phyloP scores from a whole-genome alignment of 1,139 yeast species.

The Pneumocystis sp. region DNA sequence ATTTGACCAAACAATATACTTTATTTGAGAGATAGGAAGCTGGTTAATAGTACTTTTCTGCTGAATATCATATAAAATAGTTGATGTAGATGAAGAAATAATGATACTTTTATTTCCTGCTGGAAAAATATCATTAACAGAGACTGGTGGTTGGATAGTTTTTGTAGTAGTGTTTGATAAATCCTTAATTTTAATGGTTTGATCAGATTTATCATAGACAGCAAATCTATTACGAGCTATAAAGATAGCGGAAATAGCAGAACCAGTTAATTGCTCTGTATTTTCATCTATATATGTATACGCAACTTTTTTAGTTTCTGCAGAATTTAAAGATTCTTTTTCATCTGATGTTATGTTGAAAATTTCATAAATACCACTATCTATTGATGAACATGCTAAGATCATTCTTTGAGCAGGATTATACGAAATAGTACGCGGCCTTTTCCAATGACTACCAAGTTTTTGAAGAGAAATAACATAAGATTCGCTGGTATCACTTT shows the following conservation, averaged over 20 bases:
- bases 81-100: slow-evolving; percentile 55
- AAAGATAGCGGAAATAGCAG: slow-evolving; percentile 74
- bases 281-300: slow-evolving; percentile 38
- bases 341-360: not conserved
- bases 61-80: slow-evolving; percentile 79
- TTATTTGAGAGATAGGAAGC: slow-evolving; percentile 60
- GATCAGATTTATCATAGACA: slow-evolving; percentile 50
- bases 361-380: not conserved
- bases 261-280: slow-evolving; percentile 59
- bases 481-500: slow-evolving; percentile 33
- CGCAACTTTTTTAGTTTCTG: not conserved
- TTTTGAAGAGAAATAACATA: slow-evolving; percentile 76
- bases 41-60: slow-evolving; percentile 70
- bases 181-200: slow-evolving; percentile 67
- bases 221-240: slow-evolving; percentile 91
- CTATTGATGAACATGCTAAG: slow-evolving; percentile 38
- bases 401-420: slow-evolving; percentile 86
- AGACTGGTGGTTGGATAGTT: slow-evolving; percentile 56
- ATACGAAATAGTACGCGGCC: slow-evolving; percentile 70
- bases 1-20: slow-evolving; percentile 76
- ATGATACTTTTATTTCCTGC: slow-evolving; percentile 74
- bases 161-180: slow-evolving; percentile 70
- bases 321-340: not conserved
- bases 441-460: slow-evolving; percentile 73
- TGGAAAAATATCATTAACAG: slow-evolving; percentile 55